Evolutionary conservation across 108 stramenopile species (phyloP).

Genomic region (Skeletonema tropicum): DNA sequence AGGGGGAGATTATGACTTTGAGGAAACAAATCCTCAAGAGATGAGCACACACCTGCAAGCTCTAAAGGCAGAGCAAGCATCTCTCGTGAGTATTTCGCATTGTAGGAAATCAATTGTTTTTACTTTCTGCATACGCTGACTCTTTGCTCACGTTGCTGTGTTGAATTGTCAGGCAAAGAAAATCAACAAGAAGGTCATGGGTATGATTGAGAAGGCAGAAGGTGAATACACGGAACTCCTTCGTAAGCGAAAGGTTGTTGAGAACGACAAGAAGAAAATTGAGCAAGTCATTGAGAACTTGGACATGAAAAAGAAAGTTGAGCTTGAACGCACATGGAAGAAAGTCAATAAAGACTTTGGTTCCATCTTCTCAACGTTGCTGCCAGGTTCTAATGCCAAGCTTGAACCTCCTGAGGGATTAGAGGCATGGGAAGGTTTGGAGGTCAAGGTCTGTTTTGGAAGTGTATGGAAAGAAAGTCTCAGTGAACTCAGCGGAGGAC

Average conservation of each 20-base stretch:
- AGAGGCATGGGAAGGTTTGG: conserved; percentile 94
- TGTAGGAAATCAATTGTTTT: not conserved
- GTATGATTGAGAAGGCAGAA: conserved; percentile 99
- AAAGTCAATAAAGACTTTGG: conserved; percentile 99
- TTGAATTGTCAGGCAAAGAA: conserved; percentile 75
- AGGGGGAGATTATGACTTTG: conserved; percentile 97
- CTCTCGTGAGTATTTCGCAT: conserved; percentile 57
- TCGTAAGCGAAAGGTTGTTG: conserved; percentile 95
- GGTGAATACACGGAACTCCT: conserved; percentile 97
- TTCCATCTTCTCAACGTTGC: conserved; percentile 96
- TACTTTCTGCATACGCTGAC: not conserved
- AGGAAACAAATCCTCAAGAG: conserved; percentile 64
- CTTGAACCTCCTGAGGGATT: conserved; percentile 96
- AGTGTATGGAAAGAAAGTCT: conserved; percentile 98
- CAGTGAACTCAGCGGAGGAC: conserved; percentile 98
- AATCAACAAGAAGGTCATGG: conserved; percentile 99
- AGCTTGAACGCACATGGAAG: conserved; percentile 92
- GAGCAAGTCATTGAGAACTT: conserved; percentile 95
- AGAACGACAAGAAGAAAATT: conserved; percentile 98
- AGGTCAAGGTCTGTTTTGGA: conserved; percentile 97
- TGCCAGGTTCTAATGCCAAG: conserved; percentile 96
- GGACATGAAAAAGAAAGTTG: conserved; percentile 95
- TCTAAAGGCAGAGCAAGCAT: conserved; percentile 83
- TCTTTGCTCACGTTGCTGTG: not conserved
- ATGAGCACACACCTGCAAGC: conserved; percentile 70